Conservation (phyloP, 1,139 yeast genomes). For the Starmera stellimalicola region DNA sequence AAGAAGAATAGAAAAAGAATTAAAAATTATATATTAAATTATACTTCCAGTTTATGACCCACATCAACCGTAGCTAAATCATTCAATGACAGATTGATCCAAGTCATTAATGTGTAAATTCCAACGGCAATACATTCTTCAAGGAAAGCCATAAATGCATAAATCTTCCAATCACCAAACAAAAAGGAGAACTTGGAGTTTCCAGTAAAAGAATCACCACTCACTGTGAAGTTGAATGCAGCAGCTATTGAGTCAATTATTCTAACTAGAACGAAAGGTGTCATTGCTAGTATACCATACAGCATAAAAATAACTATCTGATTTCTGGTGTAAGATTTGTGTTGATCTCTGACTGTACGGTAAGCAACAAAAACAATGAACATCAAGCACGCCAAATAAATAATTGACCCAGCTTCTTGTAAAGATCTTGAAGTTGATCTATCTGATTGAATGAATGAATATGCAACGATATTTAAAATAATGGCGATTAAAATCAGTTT, state of each 20-base stretch:
- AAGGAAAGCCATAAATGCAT: conserved; percentile 3
- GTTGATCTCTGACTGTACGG: neutral
- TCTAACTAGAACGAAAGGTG: conserved; percentile 3
- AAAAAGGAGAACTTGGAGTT: conserved; percentile 2
- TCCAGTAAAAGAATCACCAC: neutral
- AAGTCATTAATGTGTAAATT: neutral
- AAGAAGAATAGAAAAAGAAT: neutral
- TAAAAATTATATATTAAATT: neutral
- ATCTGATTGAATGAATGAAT: neutral
- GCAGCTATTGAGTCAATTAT: conserved; percentile 4
- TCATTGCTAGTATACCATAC: neutral
- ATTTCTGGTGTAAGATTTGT: neutral
- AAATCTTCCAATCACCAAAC: conserved; percentile 5
- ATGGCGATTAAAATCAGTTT: conserved; percentile 2
- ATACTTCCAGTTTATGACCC: neutral
- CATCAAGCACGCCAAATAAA: neutral
- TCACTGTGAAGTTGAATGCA: conserved; percentile 5
- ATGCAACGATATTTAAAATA: conserved; percentile 3
- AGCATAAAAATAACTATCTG: neutral
- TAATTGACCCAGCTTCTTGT: conserved; percentile 1
- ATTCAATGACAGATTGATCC: neutral
- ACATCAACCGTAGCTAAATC: no score
- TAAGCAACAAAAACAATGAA: neutral
- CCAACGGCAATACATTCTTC: conserved; percentile 1
- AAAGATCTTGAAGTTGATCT: conserved; percentile 1